phyloP scores from a whole-genome alignment of 345 rosid genomes.

The Syzygium jambos region DNA sequence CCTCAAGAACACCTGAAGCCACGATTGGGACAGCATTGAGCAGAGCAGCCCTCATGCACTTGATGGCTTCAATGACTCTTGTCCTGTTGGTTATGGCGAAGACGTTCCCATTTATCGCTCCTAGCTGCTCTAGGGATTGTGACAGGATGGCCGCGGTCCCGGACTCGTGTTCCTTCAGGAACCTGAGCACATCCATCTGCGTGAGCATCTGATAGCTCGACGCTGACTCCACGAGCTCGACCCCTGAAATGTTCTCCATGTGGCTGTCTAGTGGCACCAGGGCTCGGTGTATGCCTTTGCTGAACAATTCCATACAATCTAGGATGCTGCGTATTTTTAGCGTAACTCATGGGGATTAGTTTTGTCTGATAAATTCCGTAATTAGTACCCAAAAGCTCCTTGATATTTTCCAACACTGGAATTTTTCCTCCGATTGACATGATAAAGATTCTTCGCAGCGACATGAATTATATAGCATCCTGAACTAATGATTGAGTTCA shows the following conservation, averaged over 20 bases:
- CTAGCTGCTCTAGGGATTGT: conserved; percentile 17
- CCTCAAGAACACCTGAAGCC: conserved; percentile 21
- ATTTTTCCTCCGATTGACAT: background rate
- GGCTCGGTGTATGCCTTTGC: conserved; percentile 82
- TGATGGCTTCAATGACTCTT: conserved; percentile 47
- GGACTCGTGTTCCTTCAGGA: conserved; percentile 33
- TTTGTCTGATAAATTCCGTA: background rate
- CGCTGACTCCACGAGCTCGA: conserved; percentile 58
- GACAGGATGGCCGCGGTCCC: conserved; percentile 26
- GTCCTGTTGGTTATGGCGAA: conserved; percentile 48
- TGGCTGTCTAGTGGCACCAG: conserved; percentile 62
- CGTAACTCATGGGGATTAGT: background rate
- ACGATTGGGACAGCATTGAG: conserved; percentile 83
- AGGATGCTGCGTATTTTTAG: conserved; percentile 24
- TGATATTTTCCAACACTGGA: background rate
- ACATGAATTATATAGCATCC: background rate
- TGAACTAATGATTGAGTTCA: background rate
- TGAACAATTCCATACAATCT: conserved; percentile 79
- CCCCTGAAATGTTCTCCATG: conserved; percentile 49
- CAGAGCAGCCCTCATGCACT: conserved; percentile 55
- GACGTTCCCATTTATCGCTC: conserved; percentile 44
- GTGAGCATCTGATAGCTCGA: conserved; percentile 61
- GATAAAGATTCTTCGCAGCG: background rate
- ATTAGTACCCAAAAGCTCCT: background rate
- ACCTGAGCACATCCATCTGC: conserved; percentile 69